A percentile compares a stretch with the other conserved stretches of the same genome.
These are phyloP conservation scores for Colletotrichum paranaense DNA, from an alignment of 2,329 filamentous ascomycete species.

Conservation along the genomic window DNA sequence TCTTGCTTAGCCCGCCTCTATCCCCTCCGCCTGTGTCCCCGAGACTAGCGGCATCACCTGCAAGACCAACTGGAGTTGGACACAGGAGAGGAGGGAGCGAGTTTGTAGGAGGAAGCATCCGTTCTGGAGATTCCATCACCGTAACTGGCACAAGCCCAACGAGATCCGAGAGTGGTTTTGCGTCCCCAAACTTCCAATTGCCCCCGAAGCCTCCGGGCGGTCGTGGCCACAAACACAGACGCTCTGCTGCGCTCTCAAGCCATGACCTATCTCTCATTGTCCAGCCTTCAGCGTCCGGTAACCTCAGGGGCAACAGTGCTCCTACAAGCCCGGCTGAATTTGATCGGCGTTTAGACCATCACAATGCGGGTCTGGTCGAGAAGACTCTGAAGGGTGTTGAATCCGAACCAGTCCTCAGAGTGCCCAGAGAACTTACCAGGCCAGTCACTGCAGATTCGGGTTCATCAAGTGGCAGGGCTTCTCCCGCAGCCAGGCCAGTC, in stretches of 20 bases:
- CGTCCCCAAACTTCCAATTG: conserved; percentile 65
- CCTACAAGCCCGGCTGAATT: conserved; percentile 69
- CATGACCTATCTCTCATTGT: conserved; percentile 82
- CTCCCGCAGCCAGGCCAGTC: conserved; percentile 47
- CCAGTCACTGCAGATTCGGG: conserved; percentile 35
- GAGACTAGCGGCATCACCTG: conserved; percentile 63
- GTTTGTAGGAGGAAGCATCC: conserved; percentile 81
- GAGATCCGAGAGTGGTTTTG: conserved; percentile 69
- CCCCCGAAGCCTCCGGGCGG: conserved; percentile 61
- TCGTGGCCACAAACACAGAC: conserved; percentile 81
- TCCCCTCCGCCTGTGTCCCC: conserved; percentile 60
- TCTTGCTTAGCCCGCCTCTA: conserved; percentile 65
- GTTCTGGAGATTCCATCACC: conserved; percentile 67
- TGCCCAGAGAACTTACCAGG: conserved; percentile 26
- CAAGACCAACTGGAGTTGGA: conserved; percentile 72
- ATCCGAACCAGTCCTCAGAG: conserved; percentile 31
- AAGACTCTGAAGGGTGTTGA: conserved; percentile 35
- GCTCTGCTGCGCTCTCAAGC: conserved; percentile 85
- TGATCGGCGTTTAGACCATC: conserved; percentile 37
- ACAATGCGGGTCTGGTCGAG: conserved; percentile 12
- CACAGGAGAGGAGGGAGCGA: conserved; percentile 88
- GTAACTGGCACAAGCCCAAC: conserved; percentile 77
- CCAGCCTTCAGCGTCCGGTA: conserved; percentile 64
- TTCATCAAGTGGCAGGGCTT: conserved; percentile 29
- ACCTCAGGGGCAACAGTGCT: conserved; percentile 70